Base-by-base conservation (phyloP, 139 green algal species). In the Deuterostichococcus epilithicus region DNA sequence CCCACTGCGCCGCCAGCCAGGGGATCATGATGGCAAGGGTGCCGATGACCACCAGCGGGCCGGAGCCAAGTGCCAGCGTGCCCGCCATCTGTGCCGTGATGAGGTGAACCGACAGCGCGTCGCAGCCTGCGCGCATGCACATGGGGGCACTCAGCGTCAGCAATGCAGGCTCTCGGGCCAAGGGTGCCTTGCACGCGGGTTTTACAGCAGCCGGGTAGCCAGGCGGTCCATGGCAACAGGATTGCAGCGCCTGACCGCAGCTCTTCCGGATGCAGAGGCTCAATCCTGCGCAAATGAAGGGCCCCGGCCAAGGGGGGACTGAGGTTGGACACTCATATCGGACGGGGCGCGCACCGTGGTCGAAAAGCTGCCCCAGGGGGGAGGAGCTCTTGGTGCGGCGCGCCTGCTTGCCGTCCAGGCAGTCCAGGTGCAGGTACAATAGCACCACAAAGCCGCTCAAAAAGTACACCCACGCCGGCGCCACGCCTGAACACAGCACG, bases 311-410 rank as follows among this genome's bases (percentile, higher is more conserved):
- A n/a, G n/a, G n/a, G n/a, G n/a, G n/a, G n/a, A n/a, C n/a, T n/a
- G n/a, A n/a, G n/a, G n/a, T n/a, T n/a, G n/a, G n/a, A n/a, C n/a
- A n/a, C n/a, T n/a, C 42, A 52, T 52, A 52, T 52, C 42, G 72
- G 23, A 59, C 22, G 30, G 15, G 25, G 36, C 8, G 1, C 72
- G 52, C 39, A 87, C 87, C 95, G 75, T 99, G 96, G 82, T 99
- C 96, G 82, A 98, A 97, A 6, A 99, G 86, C 85, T 98, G 94
- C 0, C 96, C 96, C 34, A 99, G 83, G 0, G 96, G 95, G 0
- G 88, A 95, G 58, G 89, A 95, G 28, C 85, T 93, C 28, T 84
- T 78, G 1, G 96, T 99, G 10, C 94, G 86, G 13, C 96, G 85
- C 2, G 96, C 96, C 73, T 99, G 95, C 84, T 97, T 97, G 80